Base-by-base conservation (phyloP, 1,139 yeast species). In the Diutina scorzettiae region DNA sequence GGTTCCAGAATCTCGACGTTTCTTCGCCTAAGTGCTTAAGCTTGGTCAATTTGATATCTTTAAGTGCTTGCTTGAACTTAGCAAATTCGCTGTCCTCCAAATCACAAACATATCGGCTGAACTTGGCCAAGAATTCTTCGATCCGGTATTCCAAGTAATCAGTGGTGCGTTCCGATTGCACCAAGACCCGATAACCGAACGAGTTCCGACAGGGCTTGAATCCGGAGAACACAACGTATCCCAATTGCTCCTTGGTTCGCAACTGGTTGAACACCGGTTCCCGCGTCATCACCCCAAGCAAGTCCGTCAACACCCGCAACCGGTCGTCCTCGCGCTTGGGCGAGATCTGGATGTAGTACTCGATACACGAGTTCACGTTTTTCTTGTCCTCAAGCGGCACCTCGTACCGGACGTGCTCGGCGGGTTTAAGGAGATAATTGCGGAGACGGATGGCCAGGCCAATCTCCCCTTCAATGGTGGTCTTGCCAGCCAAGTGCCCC, bases 201-300 rank as follows among this genome's bases (percentile, higher is more conserved):
- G 87, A 73, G 9, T 93, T 81, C 54, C 94, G 73, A 1, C 85
- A 74, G 44, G 71, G 68, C 48, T 81, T 66, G 28, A 73, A 62
- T 1, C 94, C 84, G 31, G 93, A 79, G 56, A 85, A 86, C 0
- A 91, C 98, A 46, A 91, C 87, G 54, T 84, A 84, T 2, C 95
- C 95, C 30, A 84, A 67, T 57, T 91, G 97, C 59, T 91, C 98
- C 52, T 85, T 81, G 3, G 98, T 91, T 59, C 98, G 73, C 45
- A 91, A 69, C 49, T 83, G 85, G 56, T 85, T 81, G 59, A 91
- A 91, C 43, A 89, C 83, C 1, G 96, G 96, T 56, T 89, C 97
- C 48, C 74, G 76, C 41, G 82, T 66, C 47, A 87, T 70, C 44
- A 84, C 87, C 0, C 81, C 73, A 41, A 86, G 59, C 43, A 91